phyloP scores from a whole-genome alignment of 306 rosid genomes.

The Fragaria vesca region DNA sequence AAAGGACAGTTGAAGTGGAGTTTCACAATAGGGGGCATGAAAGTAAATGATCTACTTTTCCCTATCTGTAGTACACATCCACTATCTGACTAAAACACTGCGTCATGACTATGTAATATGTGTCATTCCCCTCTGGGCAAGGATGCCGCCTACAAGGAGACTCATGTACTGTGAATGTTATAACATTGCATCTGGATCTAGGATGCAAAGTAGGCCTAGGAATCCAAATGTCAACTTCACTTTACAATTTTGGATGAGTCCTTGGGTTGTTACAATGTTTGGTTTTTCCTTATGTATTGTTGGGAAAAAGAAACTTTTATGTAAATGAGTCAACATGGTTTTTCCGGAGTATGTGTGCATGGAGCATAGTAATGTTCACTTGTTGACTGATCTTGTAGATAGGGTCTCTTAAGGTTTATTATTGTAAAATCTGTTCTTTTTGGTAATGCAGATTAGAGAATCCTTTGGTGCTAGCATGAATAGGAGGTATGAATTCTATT shows the following conservation, averaged over 20 bases:
- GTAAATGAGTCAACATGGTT: background rate
- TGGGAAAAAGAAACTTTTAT: background rate
- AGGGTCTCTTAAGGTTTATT: conserved; percentile 2
- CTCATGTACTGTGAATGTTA: background rate
- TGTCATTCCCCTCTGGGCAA: too few species aligned
- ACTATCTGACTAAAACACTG: background rate
- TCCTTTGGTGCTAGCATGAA: conserved; percentile 21
- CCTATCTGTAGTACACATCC: background rate
- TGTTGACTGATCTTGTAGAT: background rate
- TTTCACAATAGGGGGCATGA: background rate
- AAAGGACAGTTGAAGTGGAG: background rate
- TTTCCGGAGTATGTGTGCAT: background rate
- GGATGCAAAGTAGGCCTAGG: background rate
- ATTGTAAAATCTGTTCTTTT: background rate
- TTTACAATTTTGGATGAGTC: background rate
- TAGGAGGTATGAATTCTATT: conserved; percentile 33
- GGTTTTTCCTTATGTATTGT: background rate
- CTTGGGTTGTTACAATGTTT: background rate
- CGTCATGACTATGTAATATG: background rate
- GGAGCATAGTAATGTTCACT: background rate
- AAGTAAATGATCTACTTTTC: background rate
- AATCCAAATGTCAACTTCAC: background rate
- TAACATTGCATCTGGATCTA: background rate
- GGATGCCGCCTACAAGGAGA: background rate
- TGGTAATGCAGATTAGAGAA: conserved; percentile 39